Conservation (phyloP, 768 basidiomycete genomes). For the Psilocybe cyanescens region DNA sequence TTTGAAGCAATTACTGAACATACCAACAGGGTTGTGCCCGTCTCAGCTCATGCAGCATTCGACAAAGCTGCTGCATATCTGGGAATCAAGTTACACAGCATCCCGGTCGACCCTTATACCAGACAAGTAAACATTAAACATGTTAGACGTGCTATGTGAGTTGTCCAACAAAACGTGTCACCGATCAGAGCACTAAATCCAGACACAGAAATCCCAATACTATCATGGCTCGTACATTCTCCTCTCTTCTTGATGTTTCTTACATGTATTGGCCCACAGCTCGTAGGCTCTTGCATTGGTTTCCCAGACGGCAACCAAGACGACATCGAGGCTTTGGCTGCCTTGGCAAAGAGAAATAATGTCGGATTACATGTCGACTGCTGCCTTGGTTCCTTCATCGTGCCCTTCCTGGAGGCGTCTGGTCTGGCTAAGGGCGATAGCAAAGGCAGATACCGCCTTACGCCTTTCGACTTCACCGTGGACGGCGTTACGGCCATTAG, state of each 20-base stretch:
- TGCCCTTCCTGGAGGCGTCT: slow-evolving; percentile 87
- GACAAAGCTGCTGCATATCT: slow-evolving; percentile 92
- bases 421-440: slow-evolving; percentile 64
- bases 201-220: slow-evolving; percentile 78
- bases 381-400: slow-evolving; percentile 91
- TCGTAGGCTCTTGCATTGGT: slow-evolving; percentile 86
- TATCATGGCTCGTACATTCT: slow-evolving; percentile 63
- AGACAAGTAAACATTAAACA: slow-evolving; percentile 78
- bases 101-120: slow-evolving; percentile 80
- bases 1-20: background rate
- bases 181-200: background rate
- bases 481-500: slow-evolving; percentile 93
- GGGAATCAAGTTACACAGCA: slow-evolving; percentile 84
- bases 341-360: slow-evolving; percentile 72
- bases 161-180: slow-evolving; percentile 16
- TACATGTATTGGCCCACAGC: slow-evolving; percentile 37
- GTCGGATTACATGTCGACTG: slow-evolving; percentile 94
- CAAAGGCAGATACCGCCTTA: slow-evolving; percentile 56
- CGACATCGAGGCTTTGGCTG: slow-evolving; percentile 78
- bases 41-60: slow-evolving; percentile 92
- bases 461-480: slow-evolving; percentile 89
- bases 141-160: slow-evolving; percentile 88
- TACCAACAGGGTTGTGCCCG: slow-evolving; percentile 70
- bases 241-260: background rate
- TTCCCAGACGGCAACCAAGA: slow-evolving; percentile 89